Evolutionary conservation across 805 yeast genomes (phyloP), one percentile per base, ranked within the genome.

Genomic region (Ogataea methylovora): DNA sequence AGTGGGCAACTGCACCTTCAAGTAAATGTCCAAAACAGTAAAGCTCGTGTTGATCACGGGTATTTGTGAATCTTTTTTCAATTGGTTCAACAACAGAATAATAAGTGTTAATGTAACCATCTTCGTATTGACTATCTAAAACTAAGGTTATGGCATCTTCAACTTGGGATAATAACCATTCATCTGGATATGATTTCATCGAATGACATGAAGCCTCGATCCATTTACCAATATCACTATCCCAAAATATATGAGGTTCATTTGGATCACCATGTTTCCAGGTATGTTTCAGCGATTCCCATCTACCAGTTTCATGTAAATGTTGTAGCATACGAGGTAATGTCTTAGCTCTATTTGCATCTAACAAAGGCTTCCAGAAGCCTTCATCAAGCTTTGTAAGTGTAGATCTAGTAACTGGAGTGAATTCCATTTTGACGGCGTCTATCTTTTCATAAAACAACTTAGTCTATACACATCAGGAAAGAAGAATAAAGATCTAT

Each of bases 191-290:
- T 21, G 25, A 20, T 29, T 44, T 41, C 33, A 48, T 26, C n/a
- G 43, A 39, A 36, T 38, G 41, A 30, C 49, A 43, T 3, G 43
- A 39, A 16, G 43, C 46, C 33, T 51, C 56, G 12, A 46, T 25
- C 19, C 40, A 42, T 34, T 51, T 51, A 14, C 54, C 56, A 1
- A 49, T 28, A 35, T 51, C 54, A 20, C 49, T 42, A 33, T 51
- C 56, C 56, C 56, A 51, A 26, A 51, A 51, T 3, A 39, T 48
- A 39, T 29, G 50, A 2, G 52, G 52, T 20, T 41, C 33, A 16
- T 39, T 30, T 12, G 15, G 22, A 18, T 4, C 13, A 5, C 19
- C 30, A 6, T 18, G 3, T 8, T 29, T 39, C 18, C 37, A 30
- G 14, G 33, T 42, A 38, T 38, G 37, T 14, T 42, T 37, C 27